These are phyloP conservation scores for Candida insectalens DNA, from an alignment of 805 yeast genomes.

Conservation along the genomic window DNA sequence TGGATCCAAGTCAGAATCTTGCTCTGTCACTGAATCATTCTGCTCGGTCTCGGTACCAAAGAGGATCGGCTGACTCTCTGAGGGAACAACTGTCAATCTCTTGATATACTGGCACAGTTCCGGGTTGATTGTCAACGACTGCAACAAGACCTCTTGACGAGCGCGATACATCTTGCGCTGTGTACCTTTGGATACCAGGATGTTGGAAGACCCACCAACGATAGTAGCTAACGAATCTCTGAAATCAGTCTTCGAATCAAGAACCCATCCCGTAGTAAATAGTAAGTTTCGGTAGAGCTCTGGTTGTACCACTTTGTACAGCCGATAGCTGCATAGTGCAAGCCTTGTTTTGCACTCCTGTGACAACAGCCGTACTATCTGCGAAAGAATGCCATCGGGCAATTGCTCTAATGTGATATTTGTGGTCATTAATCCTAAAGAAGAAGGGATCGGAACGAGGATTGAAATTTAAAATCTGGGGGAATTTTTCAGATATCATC, in stretches of 20 bases:
- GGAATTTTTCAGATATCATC: too few relatives aligned
- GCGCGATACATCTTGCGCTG: slow-evolving; percentile 27
- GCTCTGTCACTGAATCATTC: not conserved
- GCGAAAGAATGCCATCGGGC: slow-evolving; percentile 13
- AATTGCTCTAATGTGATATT: slow-evolving; percentile 7
- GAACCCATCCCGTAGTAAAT: slow-evolving; percentile 25
- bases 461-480: not conserved
- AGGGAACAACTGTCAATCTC: slow-evolving; percentile 23
- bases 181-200: slow-evolving; percentile 25
- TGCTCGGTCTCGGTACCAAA: not conserved
- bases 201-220: slow-evolving; percentile 27
- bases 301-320: slow-evolving; percentile 22
- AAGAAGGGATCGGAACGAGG: not conserved
- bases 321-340: slow-evolving; percentile 21
- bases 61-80: not conserved
- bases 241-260: slow-evolving; percentile 21
- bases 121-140: slow-evolving; percentile 26
- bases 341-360: slow-evolving; percentile 30
- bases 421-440: not conserved
- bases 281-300: slow-evolving; percentile 29
- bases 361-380: slow-evolving; percentile 23
- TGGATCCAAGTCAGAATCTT: not conserved
- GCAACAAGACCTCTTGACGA: slow-evolving; percentile 31
- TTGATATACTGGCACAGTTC: slow-evolving; percentile 25
- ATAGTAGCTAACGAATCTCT: slow-evolving; percentile 28